phyloP scores from a whole-genome alignment of 192 early-diverging fungal genomes.

The Coemansia sp. region DNA sequence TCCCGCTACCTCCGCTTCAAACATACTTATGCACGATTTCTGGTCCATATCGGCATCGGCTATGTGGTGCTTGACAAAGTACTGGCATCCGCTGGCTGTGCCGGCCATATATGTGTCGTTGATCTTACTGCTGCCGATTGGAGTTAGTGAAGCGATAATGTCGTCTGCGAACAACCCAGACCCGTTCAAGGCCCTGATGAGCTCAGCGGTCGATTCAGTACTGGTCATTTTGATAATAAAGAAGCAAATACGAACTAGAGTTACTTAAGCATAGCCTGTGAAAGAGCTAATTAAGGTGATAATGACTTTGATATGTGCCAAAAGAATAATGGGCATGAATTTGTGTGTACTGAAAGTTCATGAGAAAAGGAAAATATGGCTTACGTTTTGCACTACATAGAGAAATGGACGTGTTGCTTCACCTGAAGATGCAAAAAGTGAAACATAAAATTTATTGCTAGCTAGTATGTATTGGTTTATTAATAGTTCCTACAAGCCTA shows the following conservation, averaged over 20 bases:
- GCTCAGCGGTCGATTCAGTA: neutral
- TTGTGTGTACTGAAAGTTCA: neutral
- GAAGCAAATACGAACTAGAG: neutral
- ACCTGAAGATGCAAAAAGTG: neutral
- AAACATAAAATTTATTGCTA: neutral
- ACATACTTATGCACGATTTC: slow-evolving; percentile 14
- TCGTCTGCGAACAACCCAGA: neutral
- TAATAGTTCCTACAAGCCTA: neutral
- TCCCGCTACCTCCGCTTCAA: slow-evolving; percentile 21
- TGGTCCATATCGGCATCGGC: slow-evolving; percentile 2
- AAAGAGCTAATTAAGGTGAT: neutral
- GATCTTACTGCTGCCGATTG: slow-evolving; percentile 15
- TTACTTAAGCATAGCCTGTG: neutral
- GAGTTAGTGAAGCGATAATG: neutral
- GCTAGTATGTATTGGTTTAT: neutral
- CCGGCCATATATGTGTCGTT: slow-evolving; percentile 11
- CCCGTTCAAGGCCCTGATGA: neutral
- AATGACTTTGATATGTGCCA: neutral
- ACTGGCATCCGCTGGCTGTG: slow-evolving; percentile 6
- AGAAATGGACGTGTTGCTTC: neutral
- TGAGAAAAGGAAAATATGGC: neutral
- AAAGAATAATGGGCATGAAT: neutral
- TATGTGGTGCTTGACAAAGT: slow-evolving; percentile 30
- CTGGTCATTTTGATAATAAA: slow-evolving; percentile 1
- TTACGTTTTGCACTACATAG: neutral